Evolutionary conservation across 306 rosid genomes (phyloP).

Genomic region (Quercus alba): DNA sequence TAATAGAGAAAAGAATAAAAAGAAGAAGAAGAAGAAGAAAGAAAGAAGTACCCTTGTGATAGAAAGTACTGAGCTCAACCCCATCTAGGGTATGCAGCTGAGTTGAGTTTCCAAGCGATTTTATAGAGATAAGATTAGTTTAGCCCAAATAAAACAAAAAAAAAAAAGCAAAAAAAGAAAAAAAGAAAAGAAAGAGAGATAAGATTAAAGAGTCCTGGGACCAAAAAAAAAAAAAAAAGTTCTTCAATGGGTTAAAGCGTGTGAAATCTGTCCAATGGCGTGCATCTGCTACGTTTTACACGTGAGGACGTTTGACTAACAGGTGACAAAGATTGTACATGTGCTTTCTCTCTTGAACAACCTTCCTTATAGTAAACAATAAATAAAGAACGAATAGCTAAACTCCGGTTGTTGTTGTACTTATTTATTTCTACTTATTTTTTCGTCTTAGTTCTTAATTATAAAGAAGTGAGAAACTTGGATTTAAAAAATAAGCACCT

Average conservation of each 20-base stretch:
- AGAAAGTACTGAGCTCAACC: too few relatives aligned
- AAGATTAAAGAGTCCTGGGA: too few relatives aligned
- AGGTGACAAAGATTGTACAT: neutral
- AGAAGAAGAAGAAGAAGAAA: neutral
- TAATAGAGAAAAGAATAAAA: neutral
- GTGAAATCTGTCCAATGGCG: neutral
- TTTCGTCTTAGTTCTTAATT: too few relatives aligned
- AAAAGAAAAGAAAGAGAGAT: too few relatives aligned
- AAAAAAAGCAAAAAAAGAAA: neutral
- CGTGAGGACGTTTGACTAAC: slow-evolving; percentile 8
- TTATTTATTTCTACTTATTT: too few relatives aligned
- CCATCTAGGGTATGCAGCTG: neutral
- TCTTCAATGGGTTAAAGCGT: neutral
- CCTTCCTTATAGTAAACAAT: neutral
- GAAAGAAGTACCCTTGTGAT: too few relatives aligned
- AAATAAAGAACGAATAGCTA: neutral
- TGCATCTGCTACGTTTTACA: neutral
- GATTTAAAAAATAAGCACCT: too few relatives aligned
- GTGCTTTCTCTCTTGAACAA: neutral
- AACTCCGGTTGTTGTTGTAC: too few relatives aligned
- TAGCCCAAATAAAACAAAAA: too few relatives aligned
- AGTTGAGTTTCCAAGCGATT: neutral
- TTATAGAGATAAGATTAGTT: slow-evolving; percentile 18
- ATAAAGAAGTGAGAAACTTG: too few relatives aligned
- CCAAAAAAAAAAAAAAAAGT: neutral